Percentiles rank a stretch among this genome's conserved stretches.
phyloP scores from a whole-genome alignment of 352 stramenopile genomes.

The Globisporangium emineosum region DNA sequence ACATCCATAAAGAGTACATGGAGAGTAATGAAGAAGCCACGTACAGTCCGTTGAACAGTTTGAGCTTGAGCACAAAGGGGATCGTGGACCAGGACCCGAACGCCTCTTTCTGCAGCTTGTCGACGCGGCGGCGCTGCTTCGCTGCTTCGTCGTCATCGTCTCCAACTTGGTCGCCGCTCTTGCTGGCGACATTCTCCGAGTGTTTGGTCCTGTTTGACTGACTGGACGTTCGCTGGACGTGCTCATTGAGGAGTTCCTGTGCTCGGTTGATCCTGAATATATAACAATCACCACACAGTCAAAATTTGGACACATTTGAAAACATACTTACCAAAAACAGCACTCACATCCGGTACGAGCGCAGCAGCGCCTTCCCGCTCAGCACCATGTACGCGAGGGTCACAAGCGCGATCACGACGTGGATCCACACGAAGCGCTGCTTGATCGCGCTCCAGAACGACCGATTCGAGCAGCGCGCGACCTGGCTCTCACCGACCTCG shows the following conservation, averaged over 20 bases:
- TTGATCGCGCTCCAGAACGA: slow-evolving; percentile 55
- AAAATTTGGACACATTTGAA: neutral
- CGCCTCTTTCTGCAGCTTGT: slow-evolving; percentile 5
- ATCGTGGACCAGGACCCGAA: slow-evolving; percentile 33
- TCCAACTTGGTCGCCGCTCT: no score
- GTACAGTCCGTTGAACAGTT: slow-evolving; percentile 71
- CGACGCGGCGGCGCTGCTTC: neutral
- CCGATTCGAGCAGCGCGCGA: slow-evolving; percentile 43
- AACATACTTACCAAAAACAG: neutral
- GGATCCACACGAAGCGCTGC: slow-evolving; percentile 75
- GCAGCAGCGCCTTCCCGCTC: slow-evolving; percentile 47
- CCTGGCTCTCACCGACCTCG: slow-evolving; percentile 55
- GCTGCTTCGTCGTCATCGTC: neutral
- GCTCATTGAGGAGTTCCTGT: slow-evolving; percentile 16
- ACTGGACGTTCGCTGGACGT: slow-evolving; percentile 1
- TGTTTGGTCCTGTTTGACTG: neutral
- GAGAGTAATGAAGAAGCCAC: slow-evolving; percentile 8
- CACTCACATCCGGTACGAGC: slow-evolving; percentile 49
- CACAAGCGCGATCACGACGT: slow-evolving; percentile 51
- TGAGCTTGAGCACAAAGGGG: slow-evolving; percentile 50
- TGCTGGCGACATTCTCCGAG: neutral
- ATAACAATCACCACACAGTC: neutral
- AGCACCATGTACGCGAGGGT: slow-evolving; percentile 60
- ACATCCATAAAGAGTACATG: neutral
- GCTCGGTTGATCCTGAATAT: slow-evolving; percentile 14